These are phyloP conservation scores for Epichloe hybrida DNA, from an alignment of 2,329 filamentous ascomycete species.

Conservation along the genomic window DNA sequence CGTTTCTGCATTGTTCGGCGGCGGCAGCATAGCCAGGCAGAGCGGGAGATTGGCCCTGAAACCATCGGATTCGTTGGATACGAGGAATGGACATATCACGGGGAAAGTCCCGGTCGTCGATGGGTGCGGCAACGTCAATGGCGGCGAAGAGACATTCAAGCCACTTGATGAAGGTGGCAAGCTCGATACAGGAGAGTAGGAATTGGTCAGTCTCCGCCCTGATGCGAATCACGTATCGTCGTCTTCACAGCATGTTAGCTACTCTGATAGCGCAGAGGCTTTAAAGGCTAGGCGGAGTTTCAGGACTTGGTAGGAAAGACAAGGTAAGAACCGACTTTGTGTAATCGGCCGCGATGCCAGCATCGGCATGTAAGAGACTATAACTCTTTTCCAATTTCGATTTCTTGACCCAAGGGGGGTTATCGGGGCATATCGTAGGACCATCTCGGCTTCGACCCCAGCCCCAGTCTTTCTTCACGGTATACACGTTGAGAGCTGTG, in stretches of 20 bases:
- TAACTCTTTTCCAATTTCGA: conserved; percentile 52
- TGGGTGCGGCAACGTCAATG: conserved; percentile 55
- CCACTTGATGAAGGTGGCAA: conserved; percentile 55
- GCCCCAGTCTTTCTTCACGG: conserved; percentile 43
- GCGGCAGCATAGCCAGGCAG: conserved; percentile 6
- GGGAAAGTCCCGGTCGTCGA: conserved; percentile 56
- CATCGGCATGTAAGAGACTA: conserved; percentile 60
- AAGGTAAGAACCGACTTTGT: conserved; percentile 38
- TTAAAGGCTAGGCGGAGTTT: background rate
- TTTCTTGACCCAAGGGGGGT: conserved; percentile 36
- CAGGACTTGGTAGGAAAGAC: too few species aligned
- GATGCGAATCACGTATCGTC: conserved; percentile 54
- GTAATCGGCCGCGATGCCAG: conserved; percentile 61
- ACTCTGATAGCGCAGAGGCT: background rate
- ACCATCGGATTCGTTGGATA: conserved; percentile 39
- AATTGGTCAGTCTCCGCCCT: conserved; percentile 64
- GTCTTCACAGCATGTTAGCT: background rate
- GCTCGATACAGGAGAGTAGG: conserved; percentile 49
- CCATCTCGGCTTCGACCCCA: conserved; percentile 35
- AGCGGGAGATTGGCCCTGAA: conserved; percentile 25
- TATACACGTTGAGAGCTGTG: conserved; percentile 53
- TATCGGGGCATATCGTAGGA: conserved; percentile 34
- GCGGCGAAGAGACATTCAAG: conserved; percentile 57
- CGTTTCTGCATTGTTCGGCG: background rate
- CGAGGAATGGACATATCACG: conserved; percentile 48